phyloP scores from a whole-genome alignment of 768 basidiomycete species.

The Neoboletus magnificus region DNA sequence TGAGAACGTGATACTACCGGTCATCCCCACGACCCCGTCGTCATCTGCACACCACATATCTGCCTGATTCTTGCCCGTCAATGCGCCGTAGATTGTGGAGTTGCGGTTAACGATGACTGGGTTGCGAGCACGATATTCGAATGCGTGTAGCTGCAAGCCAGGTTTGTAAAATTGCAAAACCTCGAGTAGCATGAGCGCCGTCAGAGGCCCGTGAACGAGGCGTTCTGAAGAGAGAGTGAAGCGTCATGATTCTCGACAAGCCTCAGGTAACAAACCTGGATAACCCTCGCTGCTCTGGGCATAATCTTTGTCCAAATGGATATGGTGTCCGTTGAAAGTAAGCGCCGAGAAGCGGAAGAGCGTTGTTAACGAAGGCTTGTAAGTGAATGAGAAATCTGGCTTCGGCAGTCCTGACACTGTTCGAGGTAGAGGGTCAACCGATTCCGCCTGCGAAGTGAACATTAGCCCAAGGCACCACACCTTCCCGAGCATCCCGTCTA shows the following conservation, averaged over 20 bases:
- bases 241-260: neutral
- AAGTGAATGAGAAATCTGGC: constrained; percentile 61
- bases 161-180: constrained; percentile 50
- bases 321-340: constrained; percentile 82
- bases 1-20: constrained; percentile 42
- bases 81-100: constrained; percentile 46
- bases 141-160: constrained; percentile 42
- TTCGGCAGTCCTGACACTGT: constrained; percentile 51
- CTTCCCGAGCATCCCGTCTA: constrained; percentile 39
- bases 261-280: constrained; percentile 42
- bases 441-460: neutral
- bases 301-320: constrained; percentile 79
- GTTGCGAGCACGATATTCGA: constrained; percentile 70
- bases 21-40: constrained; percentile 66
- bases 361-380: constrained; percentile 64
- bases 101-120: constrained; percentile 54
- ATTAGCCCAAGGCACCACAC: constrained; percentile 26
- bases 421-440: neutral
- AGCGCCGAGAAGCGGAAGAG: constrained; percentile 85
- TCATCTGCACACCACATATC: constrained; percentile 59
- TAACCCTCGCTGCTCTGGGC: constrained; percentile 68
- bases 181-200: constrained; percentile 76
- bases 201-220: constrained; percentile 83
- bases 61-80: constrained; percentile 35
- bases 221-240: constrained; percentile 46